Base-by-base conservation (phyloP, 345 rosid species). In the Eucalyptus erythrocorys region DNA sequence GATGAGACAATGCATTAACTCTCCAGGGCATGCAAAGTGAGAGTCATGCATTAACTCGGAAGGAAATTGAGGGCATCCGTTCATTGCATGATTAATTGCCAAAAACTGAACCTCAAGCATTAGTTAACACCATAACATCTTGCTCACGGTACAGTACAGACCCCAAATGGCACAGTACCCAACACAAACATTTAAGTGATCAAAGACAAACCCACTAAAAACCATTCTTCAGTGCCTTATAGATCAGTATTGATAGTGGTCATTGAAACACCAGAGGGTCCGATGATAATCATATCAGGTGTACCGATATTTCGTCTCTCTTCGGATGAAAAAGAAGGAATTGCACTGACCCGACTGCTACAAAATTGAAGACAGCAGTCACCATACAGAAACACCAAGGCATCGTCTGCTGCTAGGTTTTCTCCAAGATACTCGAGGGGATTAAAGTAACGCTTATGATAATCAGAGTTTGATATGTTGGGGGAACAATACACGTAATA, bases 1-100 rank as follows among this genome's bases (percentile, higher is more conserved):
- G 47, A 55, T 34, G 87, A 51, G 48, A 85, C 51, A 24, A 47
- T 87, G 80, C 76, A 66, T 87, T 87, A 53, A 80, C 51, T 87
- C 32, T 87, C 47, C 30, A 48, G 79, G 85, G 32, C 27, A 59
- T 45, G 66, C 45, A 47, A 22, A 68, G 61, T 2, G 61, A 49
- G 61, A 32, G 43, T 32, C 14, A 10, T 37, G 82, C 82, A 34
- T 42, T 40, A 19, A 37, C 13, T 17, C 3, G 45, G 81, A 71
- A 71, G 45, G 81, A 71, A 68, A 71, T 71, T 22, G 45, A 37
- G 81, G 81, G 81, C 26, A 71, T 71, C 45, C 26, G 40, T 37
- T 71, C 26, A 71, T 71, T 34, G 79, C 79, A 32, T 8, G 79
- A 66, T 66, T 32, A 66, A 66, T 66, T 64, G 81, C 80, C 80